Evolutionary conservation across 768 basidiomycete genomes (phyloP), one percentile per base, ranked within the genome.

Genomic region (Naganishia randhawae): DNA sequence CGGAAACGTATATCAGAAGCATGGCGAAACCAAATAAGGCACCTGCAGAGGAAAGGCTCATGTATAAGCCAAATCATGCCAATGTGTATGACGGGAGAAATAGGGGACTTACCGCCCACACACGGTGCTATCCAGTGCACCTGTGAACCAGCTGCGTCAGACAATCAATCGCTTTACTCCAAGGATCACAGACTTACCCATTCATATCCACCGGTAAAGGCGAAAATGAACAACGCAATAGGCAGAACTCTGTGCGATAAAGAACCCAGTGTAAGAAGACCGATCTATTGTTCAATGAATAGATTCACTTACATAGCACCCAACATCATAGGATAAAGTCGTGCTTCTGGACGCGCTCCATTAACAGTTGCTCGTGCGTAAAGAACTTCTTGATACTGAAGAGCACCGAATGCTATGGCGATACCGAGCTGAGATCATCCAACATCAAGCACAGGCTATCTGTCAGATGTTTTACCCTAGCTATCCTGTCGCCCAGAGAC

Each of bases 111-210:
- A 48, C 45, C 45, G 25, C 87, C 88, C 29, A 90, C 82, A 71
- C 89, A 88, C 1, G 85, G 84, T 0, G 81, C 86, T 53, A 91
- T 85, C 90, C 90, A 92, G 68, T 85, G 85, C 0, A 86, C 45
- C 45, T 48, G 45, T 48, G 7, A 22, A 48, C 19, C 45, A 6
- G 11, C 1, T 48, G 7, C n/a, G 25, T 48, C 45, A 48, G 45
- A n/a, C 45, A n/a, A n/a, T n/a, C 11, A 22, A 48, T 22, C n/a
- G 2, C 25, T n/a, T 22, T 13, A 22, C 45, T 48, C 19, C 6
- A 22, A 11, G 25, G 13, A 3, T 17, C 45, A 48, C 3, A 22
- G n/a, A n/a, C 45, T 48, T 48, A 48, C 75, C 14, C 81, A 75
- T 0, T 81, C 72, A 71, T 88, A 80, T 6, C 87, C 86, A 13